Evolutionary conservation across 345 rosid genomes (phyloP).

Genomic region (Brassica incana): DNA sequence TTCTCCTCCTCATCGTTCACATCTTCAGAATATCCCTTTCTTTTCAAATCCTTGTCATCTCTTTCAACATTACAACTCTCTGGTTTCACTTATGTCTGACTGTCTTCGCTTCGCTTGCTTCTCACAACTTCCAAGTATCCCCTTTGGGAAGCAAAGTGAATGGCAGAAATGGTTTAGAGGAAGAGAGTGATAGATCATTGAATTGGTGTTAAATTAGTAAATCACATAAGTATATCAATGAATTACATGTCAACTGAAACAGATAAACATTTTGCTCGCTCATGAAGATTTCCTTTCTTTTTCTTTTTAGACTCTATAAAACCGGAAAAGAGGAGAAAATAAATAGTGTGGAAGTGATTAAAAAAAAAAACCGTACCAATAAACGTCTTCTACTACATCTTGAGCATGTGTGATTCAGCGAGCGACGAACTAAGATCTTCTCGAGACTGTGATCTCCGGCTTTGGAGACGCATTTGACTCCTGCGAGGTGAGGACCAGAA

Average conservation of each 20-base stretch:
- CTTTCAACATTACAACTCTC: no score
- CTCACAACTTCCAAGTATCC: neutral
- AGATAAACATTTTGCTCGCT: neutral
- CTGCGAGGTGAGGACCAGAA: slow-evolving; percentile 91
- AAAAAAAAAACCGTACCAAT: no score
- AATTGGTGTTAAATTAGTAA: slow-evolving; percentile 30
- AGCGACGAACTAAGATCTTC: no score
- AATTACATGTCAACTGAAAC: slow-evolving; percentile 28
- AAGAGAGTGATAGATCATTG: slow-evolving; percentile 18
- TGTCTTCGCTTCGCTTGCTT: no score
- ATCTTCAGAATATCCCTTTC: no score
- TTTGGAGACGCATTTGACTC: slow-evolving; percentile 90
- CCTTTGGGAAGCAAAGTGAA: neutral
- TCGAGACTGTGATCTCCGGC: slow-evolving; percentile 96
- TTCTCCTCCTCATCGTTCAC: no score
- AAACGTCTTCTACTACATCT: no score
- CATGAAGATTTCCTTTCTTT: neutral
- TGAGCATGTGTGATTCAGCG: no score
- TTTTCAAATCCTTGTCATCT: no score
- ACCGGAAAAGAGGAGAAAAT: slow-evolving; percentile 9
- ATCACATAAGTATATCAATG: slow-evolving; percentile 17
- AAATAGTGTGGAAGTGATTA: slow-evolving; percentile 10
- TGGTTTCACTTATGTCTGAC: no score
- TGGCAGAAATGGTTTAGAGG: slow-evolving; percentile 13
- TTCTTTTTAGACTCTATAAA: neutral